These are phyloP conservation scores for Sporothrix inflata DNA, from an alignment of 2,329 filamentous ascomycete species.

Conservation along the genomic window DNA sequence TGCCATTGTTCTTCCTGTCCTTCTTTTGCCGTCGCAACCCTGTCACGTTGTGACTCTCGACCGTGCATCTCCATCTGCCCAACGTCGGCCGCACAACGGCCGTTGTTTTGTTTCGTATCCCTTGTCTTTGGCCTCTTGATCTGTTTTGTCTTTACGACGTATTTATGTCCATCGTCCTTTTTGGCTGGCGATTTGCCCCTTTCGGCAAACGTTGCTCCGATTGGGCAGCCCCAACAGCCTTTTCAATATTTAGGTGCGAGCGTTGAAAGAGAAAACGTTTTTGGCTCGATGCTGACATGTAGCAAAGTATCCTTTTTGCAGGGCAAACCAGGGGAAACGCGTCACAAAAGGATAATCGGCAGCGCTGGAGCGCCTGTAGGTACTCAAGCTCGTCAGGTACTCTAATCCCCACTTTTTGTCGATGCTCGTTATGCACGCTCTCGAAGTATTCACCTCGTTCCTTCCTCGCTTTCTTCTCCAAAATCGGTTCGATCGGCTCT, in stretches of 20 bases:
- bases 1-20: neutral
- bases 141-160: neutral
- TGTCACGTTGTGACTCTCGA: neutral
- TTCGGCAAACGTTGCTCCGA: neutral
- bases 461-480: neutral
- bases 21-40: conserved; percentile 1
- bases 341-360: conserved; percentile 13
- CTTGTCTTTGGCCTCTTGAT: neutral
- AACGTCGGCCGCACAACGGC: neutral
- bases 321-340: neutral
- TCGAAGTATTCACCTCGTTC: neutral
- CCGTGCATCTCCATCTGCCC: neutral
- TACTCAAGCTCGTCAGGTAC: too few species aligned
- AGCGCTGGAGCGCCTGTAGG: conserved; percentile 10
- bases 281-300: neutral
- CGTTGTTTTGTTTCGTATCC: neutral
- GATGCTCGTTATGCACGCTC: neutral
- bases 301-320: neutral
- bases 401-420: neutral
- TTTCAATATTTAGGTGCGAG: too few species aligned
- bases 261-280: too few species aligned
- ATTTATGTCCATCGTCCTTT: neutral
- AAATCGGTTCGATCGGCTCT: conserved; percentile 15
- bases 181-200: neutral
- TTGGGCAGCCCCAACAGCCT: neutral